These are phyloP conservation scores for Biscogniauxia mediterranea DNA, from an alignment of 2,329 filamentous ascomycete genomes.

Conservation along the genomic window DNA sequence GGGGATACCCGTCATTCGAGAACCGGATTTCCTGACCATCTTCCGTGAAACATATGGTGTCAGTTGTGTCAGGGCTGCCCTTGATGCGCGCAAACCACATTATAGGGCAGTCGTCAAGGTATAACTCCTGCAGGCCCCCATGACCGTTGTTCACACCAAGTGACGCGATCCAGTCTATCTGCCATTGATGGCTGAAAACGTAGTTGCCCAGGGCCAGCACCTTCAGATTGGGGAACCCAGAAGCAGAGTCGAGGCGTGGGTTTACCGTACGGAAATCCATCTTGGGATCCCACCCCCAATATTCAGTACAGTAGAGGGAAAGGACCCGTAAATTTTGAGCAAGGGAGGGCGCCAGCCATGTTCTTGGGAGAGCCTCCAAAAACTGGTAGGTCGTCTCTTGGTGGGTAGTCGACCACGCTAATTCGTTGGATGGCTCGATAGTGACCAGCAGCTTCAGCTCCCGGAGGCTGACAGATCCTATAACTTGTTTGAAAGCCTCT, in stretches of 20 bases:
- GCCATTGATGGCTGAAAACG: conserved; percentile 43
- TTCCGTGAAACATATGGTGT: not conserved
- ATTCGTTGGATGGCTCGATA: not conserved
- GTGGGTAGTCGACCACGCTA: not conserved
- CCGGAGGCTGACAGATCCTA: not conserved
- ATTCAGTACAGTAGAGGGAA: conserved; percentile 36
- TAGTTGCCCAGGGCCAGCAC: conserved; percentile 40
- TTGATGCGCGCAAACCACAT: conserved; percentile 15
- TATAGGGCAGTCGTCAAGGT: conserved; percentile 44
- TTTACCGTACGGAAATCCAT: conserved; percentile 33
- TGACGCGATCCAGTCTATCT: conserved; percentile 45
- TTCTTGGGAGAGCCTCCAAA: conserved; percentile 14
- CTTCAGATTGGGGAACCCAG: conserved; percentile 38
- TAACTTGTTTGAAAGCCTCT: conserved; percentile 3
- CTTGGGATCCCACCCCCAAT: conserved; percentile 41
- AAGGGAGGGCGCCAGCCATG: conserved; percentile 23
- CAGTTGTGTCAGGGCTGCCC: conserved; percentile 1
- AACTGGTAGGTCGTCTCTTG: conserved; percentile 19
- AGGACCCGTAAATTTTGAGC: conserved; percentile 33
- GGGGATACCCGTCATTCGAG: conserved; percentile 7
- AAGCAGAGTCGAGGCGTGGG: not conserved
- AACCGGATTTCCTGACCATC: conserved; percentile 1
- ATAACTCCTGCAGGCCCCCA: conserved; percentile 38
- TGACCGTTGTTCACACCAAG: conserved; percentile 28
- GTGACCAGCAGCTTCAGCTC: conserved; percentile 9